Conservation (phyloP, 495 filamentous ascomycete species). For the Podospora bellae-mahoneyi region DNA sequence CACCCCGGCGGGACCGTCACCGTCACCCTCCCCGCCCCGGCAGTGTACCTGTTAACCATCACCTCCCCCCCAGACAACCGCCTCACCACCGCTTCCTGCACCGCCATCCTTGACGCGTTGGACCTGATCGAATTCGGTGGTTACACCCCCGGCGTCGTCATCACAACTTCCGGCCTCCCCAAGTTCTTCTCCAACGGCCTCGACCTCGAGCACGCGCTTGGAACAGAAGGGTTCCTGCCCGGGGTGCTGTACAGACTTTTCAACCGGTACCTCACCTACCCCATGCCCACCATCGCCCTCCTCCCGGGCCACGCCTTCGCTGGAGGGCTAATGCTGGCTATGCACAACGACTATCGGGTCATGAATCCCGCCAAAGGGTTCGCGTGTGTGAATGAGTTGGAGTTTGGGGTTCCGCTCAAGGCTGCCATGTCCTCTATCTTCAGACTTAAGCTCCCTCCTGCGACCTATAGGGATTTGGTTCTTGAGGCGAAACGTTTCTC, state of each 20-base stretch:
- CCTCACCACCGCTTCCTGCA: slow-evolving; percentile 63
- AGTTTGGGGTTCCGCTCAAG: slow-evolving; percentile 68
- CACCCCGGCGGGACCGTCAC: slow-evolving; percentile 49
- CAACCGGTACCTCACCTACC: slow-evolving; percentile 63
- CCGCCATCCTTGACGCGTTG: slow-evolving; percentile 62
- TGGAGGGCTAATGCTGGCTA: slow-evolving; percentile 73
- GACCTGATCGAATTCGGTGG: slow-evolving; percentile 66
- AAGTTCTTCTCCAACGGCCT: slow-evolving; percentile 85
- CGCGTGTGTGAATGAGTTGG: slow-evolving; percentile 73
- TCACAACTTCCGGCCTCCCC: slow-evolving; percentile 67
- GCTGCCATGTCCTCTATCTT: slow-evolving; percentile 73
- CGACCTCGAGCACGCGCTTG: slow-evolving; percentile 57
- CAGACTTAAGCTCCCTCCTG: slow-evolving; percentile 58
- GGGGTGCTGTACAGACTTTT: slow-evolving; percentile 58
- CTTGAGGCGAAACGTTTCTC: slow-evolving; percentile 66
- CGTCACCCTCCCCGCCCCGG: slow-evolving; percentile 54
- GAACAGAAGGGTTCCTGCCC: slow-evolving; percentile 52
- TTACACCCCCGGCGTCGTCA: slow-evolving; percentile 63
- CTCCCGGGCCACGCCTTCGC: slow-evolving; percentile 82
- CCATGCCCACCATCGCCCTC: slow-evolving; percentile 78
- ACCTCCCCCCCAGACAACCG: slow-evolving; percentile 69
- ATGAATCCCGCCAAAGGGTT: slow-evolving; percentile 66
- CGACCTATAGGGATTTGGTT: slow-evolving; percentile 59
- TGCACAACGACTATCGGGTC: slow-evolving; percentile 80
- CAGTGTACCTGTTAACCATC: slow-evolving; percentile 72